Evolutionary conservation across 75 land plant species (phyloP).

Genomic region (Azolla pinnata): DNA sequence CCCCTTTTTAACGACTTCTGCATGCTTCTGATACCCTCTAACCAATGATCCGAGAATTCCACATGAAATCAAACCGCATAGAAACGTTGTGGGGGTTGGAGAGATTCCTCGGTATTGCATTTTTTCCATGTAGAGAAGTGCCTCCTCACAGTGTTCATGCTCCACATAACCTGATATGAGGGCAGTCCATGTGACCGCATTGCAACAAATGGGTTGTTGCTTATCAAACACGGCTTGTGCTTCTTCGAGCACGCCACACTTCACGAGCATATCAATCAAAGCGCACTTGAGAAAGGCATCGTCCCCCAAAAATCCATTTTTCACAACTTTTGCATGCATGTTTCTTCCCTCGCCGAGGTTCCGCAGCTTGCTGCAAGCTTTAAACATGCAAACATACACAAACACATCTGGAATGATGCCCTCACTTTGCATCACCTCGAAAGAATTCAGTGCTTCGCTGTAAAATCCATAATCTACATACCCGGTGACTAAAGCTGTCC

Average conservation of each 20-base stretch:
- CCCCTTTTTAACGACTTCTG: conserved; percentile 8
- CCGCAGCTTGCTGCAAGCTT: not conserved
- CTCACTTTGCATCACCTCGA: conserved; percentile 29
- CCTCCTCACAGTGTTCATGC: conserved; percentile 24
- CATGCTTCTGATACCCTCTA: conserved; percentile 19
- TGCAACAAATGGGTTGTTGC: conserved; percentile 16
- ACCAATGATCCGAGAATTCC: conserved; percentile 21
- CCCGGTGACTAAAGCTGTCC: conserved; percentile 58
- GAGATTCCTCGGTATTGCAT: conserved; percentile 11
- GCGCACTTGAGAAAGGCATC: not conserved
- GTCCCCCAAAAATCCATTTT: not conserved
- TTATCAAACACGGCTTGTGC: not conserved
- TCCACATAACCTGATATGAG: conserved; percentile 29
- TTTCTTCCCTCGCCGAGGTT: not conserved
- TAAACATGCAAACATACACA: conserved; percentile 2
- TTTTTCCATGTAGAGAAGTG: conserved; percentile 16
- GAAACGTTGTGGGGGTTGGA: conserved; percentile 26
- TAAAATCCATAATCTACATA: conserved; percentile 33
- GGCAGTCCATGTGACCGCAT: conserved; percentile 39
- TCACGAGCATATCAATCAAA: not conserved
- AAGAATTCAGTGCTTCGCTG: conserved; percentile 35
- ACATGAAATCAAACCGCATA: conserved; percentile 29
- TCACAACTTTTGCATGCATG: not conserved
- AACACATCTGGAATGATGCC: not conserved
- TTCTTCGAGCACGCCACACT: not conserved